Evolutionary conservation across 2,329 filamentous ascomycete genomes (phyloP), one percentile per base, ranked within the genome.

Genomic region (Capronia americana): DNA sequence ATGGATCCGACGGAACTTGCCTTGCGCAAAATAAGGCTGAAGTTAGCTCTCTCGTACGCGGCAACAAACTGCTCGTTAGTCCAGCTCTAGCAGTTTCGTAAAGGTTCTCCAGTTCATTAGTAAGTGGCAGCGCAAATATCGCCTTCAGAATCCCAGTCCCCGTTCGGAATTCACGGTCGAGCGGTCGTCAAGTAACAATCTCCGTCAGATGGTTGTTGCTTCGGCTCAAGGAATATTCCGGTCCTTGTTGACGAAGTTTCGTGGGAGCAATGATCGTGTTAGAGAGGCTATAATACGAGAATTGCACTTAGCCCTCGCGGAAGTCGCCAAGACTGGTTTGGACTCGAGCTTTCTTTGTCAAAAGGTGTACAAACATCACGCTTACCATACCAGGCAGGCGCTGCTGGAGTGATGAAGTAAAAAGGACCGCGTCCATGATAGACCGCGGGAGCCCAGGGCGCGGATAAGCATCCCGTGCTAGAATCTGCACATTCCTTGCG

Each of bases 1-100:
- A 17, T 46, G n/a, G 24, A 58, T 58, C 34, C 56, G 38, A 14
- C 56, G 56, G 56, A 58, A 46, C 17, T 28, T 20, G 34, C 56
- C 38, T 48, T 12, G 56, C 26, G 7, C 23, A 48, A 8, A 8
- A 8, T 23, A 17, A 17, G 26, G 32, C 32, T 11, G 32, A 34
- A 11, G 32, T 34, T 34, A 34, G 32, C 11, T 2, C 32, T 12
- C 10, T 11, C 32, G 4, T 11, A 34, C 3, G 2, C 32, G 10
- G 32, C 2, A 34, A 34, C 32, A 34, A 34, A 34, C 10, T 34
- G 32, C 32, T 34, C 10, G 0, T 34, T 12, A 8, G 38, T 5
- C 38, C 17, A n/a, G 7, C 38, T n/a, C 6, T 17, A 20, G 38
- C 17, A n/a, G 38, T 44, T 8, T n/a, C 6, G 17, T n/a, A 44